phyloP scores from a whole-genome alignment of 306 rosid species.

The Arachis hypogaea region DNA sequence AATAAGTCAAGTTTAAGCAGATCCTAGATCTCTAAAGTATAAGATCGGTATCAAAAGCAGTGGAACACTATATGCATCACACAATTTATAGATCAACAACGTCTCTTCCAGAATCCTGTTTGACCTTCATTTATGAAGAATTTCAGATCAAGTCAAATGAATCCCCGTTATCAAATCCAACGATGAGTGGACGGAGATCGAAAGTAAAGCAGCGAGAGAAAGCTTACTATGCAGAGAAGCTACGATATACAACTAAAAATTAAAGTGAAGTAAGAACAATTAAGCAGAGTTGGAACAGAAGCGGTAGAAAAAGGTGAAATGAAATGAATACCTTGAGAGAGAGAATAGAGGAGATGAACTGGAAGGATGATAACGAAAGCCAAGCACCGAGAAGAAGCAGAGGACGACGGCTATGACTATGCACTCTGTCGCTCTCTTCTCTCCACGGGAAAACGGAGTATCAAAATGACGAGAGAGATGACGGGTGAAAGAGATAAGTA shows the following conservation, averaged over 20 bases:
- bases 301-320: not conserved
- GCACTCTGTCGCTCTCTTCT: conserved; percentile 9
- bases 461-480: not conserved
- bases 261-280: not conserved
- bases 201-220: not conserved
- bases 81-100: conserved; percentile 49
- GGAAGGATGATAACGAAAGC: conserved; percentile 2
- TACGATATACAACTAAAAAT: not conserved
- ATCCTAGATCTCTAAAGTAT: conserved; percentile 42
- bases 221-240: not conserved
- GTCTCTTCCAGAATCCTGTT: conserved; percentile 29
- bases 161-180: conserved; percentile 19
- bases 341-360: conserved; percentile 14
- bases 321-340: not conserved
- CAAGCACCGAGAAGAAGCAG: conserved; percentile 6
- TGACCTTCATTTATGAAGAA: not conserved
- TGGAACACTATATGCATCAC: not conserved
- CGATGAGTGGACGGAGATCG: not conserved
- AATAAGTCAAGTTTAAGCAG: not conserved
- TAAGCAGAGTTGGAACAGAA: not conserved
- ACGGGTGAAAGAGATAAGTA: not conserved
- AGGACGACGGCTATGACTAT: conserved; percentile 1
- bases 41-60: conserved; percentile 17
- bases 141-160: conserved; percentile 32
- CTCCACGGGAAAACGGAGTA: not conserved